phyloP scores from a whole-genome alignment of 257 asterid species.

The Scutellaria minor region DNA sequence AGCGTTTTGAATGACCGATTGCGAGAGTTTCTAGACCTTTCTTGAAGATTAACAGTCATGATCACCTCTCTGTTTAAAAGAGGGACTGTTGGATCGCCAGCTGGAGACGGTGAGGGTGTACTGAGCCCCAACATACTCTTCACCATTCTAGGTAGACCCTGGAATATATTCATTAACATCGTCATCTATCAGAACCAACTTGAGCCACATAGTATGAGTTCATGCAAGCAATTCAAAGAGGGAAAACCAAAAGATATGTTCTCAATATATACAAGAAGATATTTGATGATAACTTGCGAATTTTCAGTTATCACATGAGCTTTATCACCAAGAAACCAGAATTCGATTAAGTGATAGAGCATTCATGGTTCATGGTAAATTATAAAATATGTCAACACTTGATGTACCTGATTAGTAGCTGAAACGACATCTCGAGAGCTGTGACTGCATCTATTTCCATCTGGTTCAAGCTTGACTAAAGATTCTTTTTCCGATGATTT shows the following conservation, averaged over 20 bases:
- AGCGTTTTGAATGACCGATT: constrained; percentile 37
- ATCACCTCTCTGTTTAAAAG: constrained; percentile 59
- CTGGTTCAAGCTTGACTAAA: constrained; percentile 8
- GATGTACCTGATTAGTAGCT: constrained; percentile 48
- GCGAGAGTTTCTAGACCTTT: constrained; percentile 47
- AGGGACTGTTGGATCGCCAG: constrained; percentile 51
- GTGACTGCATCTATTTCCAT: constrained; percentile 33
- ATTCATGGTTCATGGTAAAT: neutral
- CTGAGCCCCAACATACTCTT: constrained; percentile 35
- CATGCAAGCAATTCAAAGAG: no score
- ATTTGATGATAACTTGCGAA: no score
- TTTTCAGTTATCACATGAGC: neutral
- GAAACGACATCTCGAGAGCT: constrained; percentile 39
- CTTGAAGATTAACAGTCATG: constrained; percentile 49
- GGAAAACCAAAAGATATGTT: no score
- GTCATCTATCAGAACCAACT: neutral
- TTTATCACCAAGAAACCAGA: neutral
- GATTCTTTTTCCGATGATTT: constrained; percentile 40
- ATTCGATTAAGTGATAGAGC: neutral
- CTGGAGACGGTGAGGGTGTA: constrained; percentile 31
- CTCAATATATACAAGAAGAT: no score
- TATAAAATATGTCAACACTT: neutral
- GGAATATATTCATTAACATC: constrained; percentile 25
- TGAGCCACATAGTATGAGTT: neutral
- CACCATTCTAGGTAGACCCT: constrained; percentile 46